Base-by-base conservation (phyloP, 192 early-diverging fungal species). In the Entophlyctis luteolus region DNA sequence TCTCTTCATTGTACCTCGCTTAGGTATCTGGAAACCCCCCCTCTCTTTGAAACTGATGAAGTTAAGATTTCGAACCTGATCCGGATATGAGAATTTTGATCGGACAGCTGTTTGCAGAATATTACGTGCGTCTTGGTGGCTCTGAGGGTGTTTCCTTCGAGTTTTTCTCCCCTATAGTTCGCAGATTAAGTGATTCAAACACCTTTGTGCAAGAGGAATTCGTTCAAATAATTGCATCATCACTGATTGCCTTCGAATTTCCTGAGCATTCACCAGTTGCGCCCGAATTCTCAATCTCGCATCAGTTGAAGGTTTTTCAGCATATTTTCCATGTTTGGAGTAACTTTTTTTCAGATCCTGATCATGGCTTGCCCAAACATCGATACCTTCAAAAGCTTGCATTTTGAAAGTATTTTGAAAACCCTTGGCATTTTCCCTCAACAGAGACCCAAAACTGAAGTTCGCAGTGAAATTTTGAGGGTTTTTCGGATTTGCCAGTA, bases 401-500 rank as follows among this genome's bases (percentile, higher is more conserved):
- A 92, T 45, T 91, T 91, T 66, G 74, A 84, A 31, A 66, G 82
- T 35, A 80, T 88, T 0, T 68, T 84, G 59, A 66, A 70, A 3
- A 70, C 76, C 48, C 49, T 91, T 28, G 83, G 79, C 4, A 79
- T 88, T 76, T 46, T 22, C 59, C 58, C 48, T 60, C 2, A 77
- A 80, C 39, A 81, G 82, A 10, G 5, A 8, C 20, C 6, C 39
- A 45, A 38, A 45, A 31, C 58, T 28, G 29, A 45, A 46, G 2
- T 10, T 10, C 18, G 20, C 58, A 6, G 25, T 46, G 32, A 60
- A 6, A 2, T 42, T 77, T 47, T 74, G 59, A 62, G 81, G 28
- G 67, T 89, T 22, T 86, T 87, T 46, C 81, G 87, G 72, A 69
- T 75, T n/a, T 87, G 86, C 53, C 82, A 86, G 58, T 56, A 57